Conservation (phyloP, 2,329 filamentous ascomycete genomes). For the Penicillium sp. region DNA sequence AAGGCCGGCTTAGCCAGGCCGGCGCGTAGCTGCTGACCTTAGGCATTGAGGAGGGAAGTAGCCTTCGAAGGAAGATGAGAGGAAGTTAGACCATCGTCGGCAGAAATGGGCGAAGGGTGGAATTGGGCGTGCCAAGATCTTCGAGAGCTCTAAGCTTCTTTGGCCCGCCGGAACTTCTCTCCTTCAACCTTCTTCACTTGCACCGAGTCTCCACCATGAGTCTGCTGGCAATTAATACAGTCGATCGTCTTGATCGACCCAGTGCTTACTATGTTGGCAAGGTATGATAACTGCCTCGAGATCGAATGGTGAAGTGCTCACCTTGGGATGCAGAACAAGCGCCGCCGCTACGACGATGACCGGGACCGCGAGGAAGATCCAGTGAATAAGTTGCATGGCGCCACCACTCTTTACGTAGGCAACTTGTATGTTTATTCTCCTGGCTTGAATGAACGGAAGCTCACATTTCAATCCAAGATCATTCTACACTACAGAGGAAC, state of each 20-base stretch:
- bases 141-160: conserved; percentile 21
- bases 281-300: conserved; percentile 46
- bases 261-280: conserved; percentile 87
- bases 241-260: conserved; percentile 86
- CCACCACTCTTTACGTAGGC: conserved; percentile 94
- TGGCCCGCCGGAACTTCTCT: conserved; percentile 6
- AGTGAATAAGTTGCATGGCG: conserved; percentile 75
- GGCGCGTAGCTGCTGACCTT: conserved; percentile 81
- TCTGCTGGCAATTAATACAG: conserved; percentile 49
- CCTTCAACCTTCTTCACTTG: conserved; percentile 2
- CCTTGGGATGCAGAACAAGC: conserved; percentile 57
- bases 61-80: background rate
- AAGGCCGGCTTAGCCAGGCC: conserved; percentile 73
- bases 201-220: conserved; percentile 23
- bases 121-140: conserved; percentile 24
- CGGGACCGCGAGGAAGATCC: conserved; percentile 48
- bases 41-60: conserved; percentile 57
- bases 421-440: conserved; percentile 62
- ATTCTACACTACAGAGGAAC: conserved; percentile 98
- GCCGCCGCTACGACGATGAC: conserved; percentile 55
- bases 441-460: conserved; percentile 10
- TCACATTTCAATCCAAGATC: conserved; percentile 51
- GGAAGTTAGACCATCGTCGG: conserved; percentile 7
- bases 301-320: background rate
- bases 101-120: conserved; percentile 19